phyloP scores from a whole-genome alignment of 257 asterid genomes.

The Nicotiana paniculata region DNA sequence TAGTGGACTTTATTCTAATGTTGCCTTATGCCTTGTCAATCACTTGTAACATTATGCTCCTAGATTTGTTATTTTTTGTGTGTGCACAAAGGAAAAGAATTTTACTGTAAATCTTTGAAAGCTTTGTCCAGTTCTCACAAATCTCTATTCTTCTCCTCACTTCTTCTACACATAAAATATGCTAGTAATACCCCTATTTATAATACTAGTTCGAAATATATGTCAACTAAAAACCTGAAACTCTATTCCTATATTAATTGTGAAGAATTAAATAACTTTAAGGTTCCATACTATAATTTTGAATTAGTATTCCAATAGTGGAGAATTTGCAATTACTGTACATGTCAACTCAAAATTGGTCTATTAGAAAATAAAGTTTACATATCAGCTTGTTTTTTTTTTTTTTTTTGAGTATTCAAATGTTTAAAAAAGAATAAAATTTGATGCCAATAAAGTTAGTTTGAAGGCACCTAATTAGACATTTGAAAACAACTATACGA shows the following conservation, averaged over 20 bases:
- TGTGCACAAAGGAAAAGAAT: too few species aligned
- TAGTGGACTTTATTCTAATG: neutral
- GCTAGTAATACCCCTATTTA: too few species aligned
- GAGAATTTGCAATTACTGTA: neutral
- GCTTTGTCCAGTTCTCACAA: too few species aligned
- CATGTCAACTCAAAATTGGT: neutral
- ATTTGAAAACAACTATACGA: neutral
- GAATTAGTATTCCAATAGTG: neutral
- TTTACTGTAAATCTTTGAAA: too few species aligned
- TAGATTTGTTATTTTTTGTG: neutral
- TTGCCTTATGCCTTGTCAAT: neutral
- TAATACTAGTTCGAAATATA: too few species aligned
- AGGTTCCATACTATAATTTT: too few species aligned
- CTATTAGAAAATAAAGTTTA: neutral
- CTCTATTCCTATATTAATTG: too few species aligned
- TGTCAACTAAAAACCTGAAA: too few species aligned
- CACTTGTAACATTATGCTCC: neutral
- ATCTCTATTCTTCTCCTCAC: too few species aligned
- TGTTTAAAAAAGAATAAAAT: neutral
- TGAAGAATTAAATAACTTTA: too few species aligned
- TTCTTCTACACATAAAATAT: too few species aligned
- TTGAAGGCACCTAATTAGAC: neutral
- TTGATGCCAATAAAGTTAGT: neutral
- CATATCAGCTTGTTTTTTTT: neutral
- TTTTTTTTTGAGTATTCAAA: neutral